These are phyloP conservation scores for Lactarius evosmus DNA, from an alignment of 768 basidiomycete genomes.

Conservation along the genomic window DNA sequence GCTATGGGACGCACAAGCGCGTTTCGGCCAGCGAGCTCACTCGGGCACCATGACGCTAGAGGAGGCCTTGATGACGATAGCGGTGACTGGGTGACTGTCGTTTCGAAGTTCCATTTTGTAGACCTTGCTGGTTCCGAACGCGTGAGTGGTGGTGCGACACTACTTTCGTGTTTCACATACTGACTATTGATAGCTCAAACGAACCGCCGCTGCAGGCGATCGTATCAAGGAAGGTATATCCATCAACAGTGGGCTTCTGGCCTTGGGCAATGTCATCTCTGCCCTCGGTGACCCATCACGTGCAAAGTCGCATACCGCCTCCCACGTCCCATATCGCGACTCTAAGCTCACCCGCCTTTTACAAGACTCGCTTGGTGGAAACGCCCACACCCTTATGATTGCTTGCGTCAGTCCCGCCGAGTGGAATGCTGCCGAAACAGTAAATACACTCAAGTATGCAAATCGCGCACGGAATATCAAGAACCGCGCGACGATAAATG, in stretches of 20 bases:
- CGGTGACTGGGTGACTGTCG: slow-evolving; percentile 86
- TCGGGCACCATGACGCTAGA: slow-evolving; percentile 35
- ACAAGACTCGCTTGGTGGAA: slow-evolving; percentile 96
- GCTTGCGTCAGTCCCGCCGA: slow-evolving; percentile 97
- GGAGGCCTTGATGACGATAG: slow-evolving; percentile 52
- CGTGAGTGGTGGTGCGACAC: slow-evolving; percentile 47
- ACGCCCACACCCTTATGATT: slow-evolving; percentile 98
- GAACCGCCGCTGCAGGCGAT: slow-evolving; percentile 93
- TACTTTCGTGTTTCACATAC: slow-evolving; percentile 11
- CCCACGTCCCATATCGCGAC: slow-evolving; percentile 96
- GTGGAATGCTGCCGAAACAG: slow-evolving; percentile 90
- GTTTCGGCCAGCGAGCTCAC: slow-evolving; percentile 73
- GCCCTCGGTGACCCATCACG: slow-evolving; percentile 92
- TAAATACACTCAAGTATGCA: slow-evolving; percentile 95
- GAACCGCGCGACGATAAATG: slow-evolving; percentile 87
- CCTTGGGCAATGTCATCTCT: slow-evolving; percentile 97
- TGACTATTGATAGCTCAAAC: slow-evolving; percentile 65
- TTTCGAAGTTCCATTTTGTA: slow-evolving; percentile 97
- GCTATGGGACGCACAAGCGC: slow-evolving; percentile 65
- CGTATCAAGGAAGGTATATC: slow-evolving; percentile 99
- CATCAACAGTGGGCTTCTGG: slow-evolving; percentile 94
- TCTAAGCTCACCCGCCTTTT: slow-evolving; percentile 95
- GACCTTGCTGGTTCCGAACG: slow-evolving; percentile 97
- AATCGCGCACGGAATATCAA: slow-evolving; percentile 97
- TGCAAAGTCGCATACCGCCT: slow-evolving; percentile 76